phyloP scores from a whole-genome alignment of 2,329 filamentous ascomycete genomes.

The Pseudocercospora vitis region DNA sequence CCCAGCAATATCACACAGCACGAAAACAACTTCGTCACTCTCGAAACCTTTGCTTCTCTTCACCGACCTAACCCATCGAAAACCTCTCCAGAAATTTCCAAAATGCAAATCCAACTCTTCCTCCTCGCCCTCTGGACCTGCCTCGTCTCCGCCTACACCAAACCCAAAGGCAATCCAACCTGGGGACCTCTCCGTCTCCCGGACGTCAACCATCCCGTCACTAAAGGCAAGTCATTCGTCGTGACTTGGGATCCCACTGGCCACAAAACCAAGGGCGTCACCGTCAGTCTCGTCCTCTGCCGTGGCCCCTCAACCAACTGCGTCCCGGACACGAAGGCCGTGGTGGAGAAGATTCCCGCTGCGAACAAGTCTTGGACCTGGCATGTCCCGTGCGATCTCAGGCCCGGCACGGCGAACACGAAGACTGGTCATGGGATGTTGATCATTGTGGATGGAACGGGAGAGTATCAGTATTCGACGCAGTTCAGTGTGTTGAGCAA shows the following conservation, averaged over 20 bases:
- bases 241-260: slow-evolving; percentile 16
- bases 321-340: slow-evolving; percentile 7
- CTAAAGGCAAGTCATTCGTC: slow-evolving; percentile 11
- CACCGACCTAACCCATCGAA: too few species aligned
- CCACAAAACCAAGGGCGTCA: not conserved
- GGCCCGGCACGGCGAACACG: slow-evolving; percentile 9
- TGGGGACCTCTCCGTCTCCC: slow-evolving; percentile 16
- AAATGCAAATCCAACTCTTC: slow-evolving; percentile 10
- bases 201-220: slow-evolving; percentile 14
- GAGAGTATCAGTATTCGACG: slow-evolving; percentile 23
- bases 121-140: slow-evolving; percentile 2
- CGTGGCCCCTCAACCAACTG: slow-evolving; percentile 18
- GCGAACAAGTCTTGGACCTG: slow-evolving; percentile 9
- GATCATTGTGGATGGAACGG: slow-evolving; percentile 20
- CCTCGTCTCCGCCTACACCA: slow-evolving; percentile 14
- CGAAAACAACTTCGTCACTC: too few species aligned
- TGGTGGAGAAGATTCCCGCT: slow-evolving; percentile 7
- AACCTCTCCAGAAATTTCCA: not conserved
- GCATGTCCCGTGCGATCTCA: slow-evolving; percentile 19
- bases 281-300: slow-evolving; percentile 20
- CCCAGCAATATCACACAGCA: not conserved
- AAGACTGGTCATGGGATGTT: slow-evolving; percentile 19
- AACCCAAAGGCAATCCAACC: slow-evolving; percentile 12
- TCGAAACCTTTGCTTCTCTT: too few species aligned
- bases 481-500: slow-evolving; percentile 18